These are phyloP conservation scores for Beauveria sp. DNA, from an alignment of 2,329 filamentous ascomycete species.

Conservation along the genomic window DNA sequence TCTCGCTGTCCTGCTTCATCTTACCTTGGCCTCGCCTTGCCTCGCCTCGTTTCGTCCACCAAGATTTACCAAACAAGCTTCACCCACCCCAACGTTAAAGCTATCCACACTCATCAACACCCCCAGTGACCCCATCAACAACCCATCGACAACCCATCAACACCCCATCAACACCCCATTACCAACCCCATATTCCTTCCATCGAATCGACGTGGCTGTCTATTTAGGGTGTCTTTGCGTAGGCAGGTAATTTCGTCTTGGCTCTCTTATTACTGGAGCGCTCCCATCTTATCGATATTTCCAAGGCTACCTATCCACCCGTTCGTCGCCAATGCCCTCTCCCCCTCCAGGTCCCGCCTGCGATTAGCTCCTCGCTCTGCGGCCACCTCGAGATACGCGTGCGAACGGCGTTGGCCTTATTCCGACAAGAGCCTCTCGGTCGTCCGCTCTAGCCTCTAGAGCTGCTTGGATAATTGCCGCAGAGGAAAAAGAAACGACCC, in stretches of 20 bases:
- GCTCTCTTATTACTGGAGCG: too few species aligned
- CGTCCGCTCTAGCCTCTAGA: background rate
- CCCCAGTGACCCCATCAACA: too few species aligned
- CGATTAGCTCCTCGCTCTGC: background rate
- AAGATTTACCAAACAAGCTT: background rate
- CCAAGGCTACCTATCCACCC: background rate
- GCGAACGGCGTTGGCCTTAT: background rate
- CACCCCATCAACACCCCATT: background rate
- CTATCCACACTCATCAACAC: background rate
- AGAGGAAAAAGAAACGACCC: background rate
- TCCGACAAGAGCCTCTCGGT: background rate
- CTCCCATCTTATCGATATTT: too few species aligned
- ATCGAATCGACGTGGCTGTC: background rate
- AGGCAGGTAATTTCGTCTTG: background rate
- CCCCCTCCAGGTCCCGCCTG: background rate
- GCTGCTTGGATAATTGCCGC: background rate
- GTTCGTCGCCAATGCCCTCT: background rate
- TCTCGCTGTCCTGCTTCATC: background rate
- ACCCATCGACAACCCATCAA: too few species aligned
- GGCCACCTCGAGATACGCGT: background rate
- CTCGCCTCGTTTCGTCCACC: background rate
- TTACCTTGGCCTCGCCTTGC: too few species aligned
- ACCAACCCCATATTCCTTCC: background rate
- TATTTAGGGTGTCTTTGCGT: background rate
- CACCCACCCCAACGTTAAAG: background rate